phyloP scores from a whole-genome alignment of 116 monocot genomes.

The Zostera marina region DNA sequence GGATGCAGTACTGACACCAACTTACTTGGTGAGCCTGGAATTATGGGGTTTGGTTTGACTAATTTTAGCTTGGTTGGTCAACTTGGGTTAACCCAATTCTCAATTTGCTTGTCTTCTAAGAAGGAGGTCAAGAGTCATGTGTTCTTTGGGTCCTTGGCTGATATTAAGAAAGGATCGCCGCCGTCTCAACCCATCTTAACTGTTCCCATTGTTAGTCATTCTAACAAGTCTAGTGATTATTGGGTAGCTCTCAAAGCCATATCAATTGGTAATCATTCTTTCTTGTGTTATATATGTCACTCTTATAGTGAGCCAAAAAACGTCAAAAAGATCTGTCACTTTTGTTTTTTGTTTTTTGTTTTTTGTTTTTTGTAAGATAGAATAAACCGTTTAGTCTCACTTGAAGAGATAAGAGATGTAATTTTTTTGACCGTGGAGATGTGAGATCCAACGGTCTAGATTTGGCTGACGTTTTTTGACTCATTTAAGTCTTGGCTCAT shows the following conservation, averaged over 20 bases:
- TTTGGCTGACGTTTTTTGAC: too few species aligned
- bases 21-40: conserved; percentile 1
- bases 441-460: too few species aligned
- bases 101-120: not conserved
- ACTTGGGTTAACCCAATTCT: not conserved
- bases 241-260: not conserved
- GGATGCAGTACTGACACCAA: conserved; percentile 1
- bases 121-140: not conserved
- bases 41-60: not conserved
- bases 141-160: not conserved
- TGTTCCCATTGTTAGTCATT: not conserved
- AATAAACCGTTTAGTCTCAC: too few species aligned
- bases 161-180: too few species aligned
- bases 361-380: too few species aligned
- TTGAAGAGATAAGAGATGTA: too few species aligned
- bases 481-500: too few species aligned
- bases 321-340: too few species aligned
- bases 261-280: conserved; percentile 1
- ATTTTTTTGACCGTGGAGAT: too few species aligned
- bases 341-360: too few species aligned
- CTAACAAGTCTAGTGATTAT: not conserved
- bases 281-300: too few species aligned
- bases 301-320: too few species aligned
- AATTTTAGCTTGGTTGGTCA: not conserved
- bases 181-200: not conserved